These are phyloP conservation scores for Bathelium albidoporum DNA, from an alignment of 495 filamentous ascomycete genomes.

Conservation along the genomic window DNA sequence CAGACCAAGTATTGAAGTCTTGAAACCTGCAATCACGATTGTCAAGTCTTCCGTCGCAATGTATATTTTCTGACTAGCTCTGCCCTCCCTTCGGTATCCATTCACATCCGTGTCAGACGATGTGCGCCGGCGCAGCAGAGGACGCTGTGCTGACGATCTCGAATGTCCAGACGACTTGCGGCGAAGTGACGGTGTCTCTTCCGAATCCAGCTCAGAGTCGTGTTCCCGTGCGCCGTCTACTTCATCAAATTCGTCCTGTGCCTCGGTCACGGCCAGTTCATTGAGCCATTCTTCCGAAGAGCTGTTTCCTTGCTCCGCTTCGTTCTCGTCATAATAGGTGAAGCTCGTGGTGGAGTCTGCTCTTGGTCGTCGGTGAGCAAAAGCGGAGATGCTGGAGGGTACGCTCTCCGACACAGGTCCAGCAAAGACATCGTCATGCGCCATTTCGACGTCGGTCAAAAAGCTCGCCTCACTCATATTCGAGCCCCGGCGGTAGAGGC, in stretches of 20 bases:
- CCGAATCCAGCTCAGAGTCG: constrained; percentile 28
- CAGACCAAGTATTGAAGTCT: constrained; percentile 58
- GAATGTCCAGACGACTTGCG: constrained; percentile 47
- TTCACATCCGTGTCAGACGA: constrained; percentile 48
- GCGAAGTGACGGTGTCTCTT: constrained; percentile 25
- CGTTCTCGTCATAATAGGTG: constrained; percentile 71
- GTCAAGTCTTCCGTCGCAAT: constrained; percentile 89
- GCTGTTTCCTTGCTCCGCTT: constrained; percentile 26
- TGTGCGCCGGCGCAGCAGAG: constrained; percentile 56
- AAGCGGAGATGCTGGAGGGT: constrained; percentile 78
- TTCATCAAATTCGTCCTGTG: constrained; percentile 46
- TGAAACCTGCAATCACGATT: constrained; percentile 84
- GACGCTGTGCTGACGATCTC: constrained; percentile 55
- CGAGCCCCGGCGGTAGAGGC: constrained; percentile 48
- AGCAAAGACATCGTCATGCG: constrained; percentile 89
- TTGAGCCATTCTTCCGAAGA: constrained; percentile 40
- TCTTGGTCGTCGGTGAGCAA: constrained; percentile 65
- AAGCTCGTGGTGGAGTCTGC: constrained; percentile 82
- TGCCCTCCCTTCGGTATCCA: constrained; percentile 43
- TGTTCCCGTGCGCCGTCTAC: constrained; percentile 26
- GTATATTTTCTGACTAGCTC: constrained; percentile 78
- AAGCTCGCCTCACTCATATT: constrained; percentile 75
- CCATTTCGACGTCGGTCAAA: constrained; percentile 97
- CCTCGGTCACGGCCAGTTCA: constrained; percentile 43
- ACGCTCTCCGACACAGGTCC: constrained; percentile 92